Conservation (phyloP, 768 basidiomycete species). For the Brasilioporus rufonigricans region DNA sequence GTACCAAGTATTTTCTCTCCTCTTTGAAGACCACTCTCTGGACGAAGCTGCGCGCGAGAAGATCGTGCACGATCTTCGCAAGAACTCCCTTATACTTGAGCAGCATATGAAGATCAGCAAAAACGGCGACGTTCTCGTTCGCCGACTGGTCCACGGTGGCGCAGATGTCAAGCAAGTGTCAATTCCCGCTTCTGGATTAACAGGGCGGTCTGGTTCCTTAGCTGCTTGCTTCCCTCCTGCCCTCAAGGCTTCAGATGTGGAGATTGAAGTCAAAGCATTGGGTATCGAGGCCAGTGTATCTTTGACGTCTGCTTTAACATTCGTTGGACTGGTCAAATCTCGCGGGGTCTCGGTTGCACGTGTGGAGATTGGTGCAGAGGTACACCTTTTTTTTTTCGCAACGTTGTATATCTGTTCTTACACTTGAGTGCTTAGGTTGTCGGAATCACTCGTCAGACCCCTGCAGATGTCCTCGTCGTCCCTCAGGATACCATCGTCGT, state of each 20-base stretch:
- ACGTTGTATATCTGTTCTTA: background rate
- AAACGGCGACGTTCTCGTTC: conserved; percentile 27
- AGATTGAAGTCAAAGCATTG: no score
- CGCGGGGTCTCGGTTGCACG: conserved; percentile 5
- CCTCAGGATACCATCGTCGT: no score
- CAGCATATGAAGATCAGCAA: conserved; percentile 30
- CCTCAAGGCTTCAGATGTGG: no score
- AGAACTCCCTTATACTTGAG: conserved; percentile 26
- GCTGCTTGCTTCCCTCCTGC: conserved; percentile 24
- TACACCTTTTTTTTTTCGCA: no score
- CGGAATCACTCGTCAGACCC: conserved; percentile 17
- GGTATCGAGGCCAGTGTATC: background rate
- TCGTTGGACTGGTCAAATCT: no score
- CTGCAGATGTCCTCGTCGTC: conserved; percentile 15
- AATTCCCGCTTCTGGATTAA: conserved; percentile 15
- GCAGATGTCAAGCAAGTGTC: conserved; percentile 16
- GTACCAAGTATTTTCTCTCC: conserved; percentile 27
- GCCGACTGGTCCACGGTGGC: conserved; percentile 29
- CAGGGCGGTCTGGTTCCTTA: conserved; percentile 7
- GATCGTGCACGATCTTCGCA: conserved; percentile 24
- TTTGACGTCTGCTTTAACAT: conserved; percentile 12
- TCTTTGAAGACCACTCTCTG: conserved; percentile 30
- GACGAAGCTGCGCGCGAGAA: conserved; percentile 22
- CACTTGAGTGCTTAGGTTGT: no score
- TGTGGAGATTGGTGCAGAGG: no score